Evolutionary conservation across 1,284 basidiomycete genomes (phyloP), one percentile per base, ranked within the genome.

Genomic region (Ustilago nuda): DNA sequence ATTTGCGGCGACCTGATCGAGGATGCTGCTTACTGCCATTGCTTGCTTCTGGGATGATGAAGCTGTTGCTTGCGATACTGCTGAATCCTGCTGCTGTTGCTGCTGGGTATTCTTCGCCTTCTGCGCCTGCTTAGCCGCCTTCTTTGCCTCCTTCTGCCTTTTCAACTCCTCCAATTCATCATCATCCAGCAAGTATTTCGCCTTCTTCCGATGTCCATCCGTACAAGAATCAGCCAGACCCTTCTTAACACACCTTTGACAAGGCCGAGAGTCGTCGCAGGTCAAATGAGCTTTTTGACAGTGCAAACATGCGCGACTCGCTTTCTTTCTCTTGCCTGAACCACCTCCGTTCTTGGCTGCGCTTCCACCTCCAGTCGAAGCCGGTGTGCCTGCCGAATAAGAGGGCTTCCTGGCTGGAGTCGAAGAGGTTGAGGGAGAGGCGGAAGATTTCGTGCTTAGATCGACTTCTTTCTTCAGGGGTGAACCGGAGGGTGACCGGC

Each of bases 181-280:
- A 37, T 85, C 84, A 39, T 84, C 84, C 11, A 85, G 74, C 52
- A 85, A 90, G 86, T 98, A 99, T 86, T 99, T 99, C 30, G 96
- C 96, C 87, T 98, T 98, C 88, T 99, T 99, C 78, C 96, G 90
- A 76, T 94, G 92, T 0, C 96, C 96, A 84, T 99, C 96, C 43
- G 92, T 92, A 85, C 96, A 99, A 69, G 91, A 92, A 66, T 91
- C 90, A 7, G 91, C 92, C 81, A 96, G 92, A 17, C 94, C 94
- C 76, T 96, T 95, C 87, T 96, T 98, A 60, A 94, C 89, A 85
- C 96, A 99, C 54, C 96, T 91, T 79, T 93, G 92, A 87, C 96
- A 99, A 32, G 96, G 96, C 63, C 96, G 92, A n/a, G 78, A 91
- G 84, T 98, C 96, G 86, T 99, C 95, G 86, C 96, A 99, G 8